Evolutionary conservation across 768 basidiomycete genomes (phyloP), one percentile per base, ranked within the genome.

Genomic region (Podaxis sp.): DNA sequence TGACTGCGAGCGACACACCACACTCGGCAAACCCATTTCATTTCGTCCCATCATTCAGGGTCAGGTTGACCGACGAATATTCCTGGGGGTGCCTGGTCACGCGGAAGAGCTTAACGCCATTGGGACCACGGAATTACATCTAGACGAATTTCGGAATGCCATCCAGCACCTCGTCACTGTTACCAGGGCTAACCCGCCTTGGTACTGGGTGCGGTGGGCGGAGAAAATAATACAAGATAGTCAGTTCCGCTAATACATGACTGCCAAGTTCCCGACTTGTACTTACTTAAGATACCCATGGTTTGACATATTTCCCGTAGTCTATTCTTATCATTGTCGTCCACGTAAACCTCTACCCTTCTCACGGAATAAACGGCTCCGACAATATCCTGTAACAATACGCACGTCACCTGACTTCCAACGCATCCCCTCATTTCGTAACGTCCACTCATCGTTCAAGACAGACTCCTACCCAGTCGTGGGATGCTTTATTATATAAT

Each of bases 181-280:
- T 22, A 55, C 30, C 36, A 55, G n/a, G 30, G 30, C 53, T 20
- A 55, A 55, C n/a, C 53, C 53, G 4, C 53, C 53, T n/a, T 55
- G 53, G 53, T 55, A 55, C 20, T 55, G 53, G 53, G 37, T 40
- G 33, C 17, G 54, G 13, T 40, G 37, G 54, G 54, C 37, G 5
- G 37, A 40, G 54, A 56, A 15, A 7, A 38, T 40, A 17, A n/a
- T 40, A 8, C 36, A 56, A 56, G 54, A 56, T 12, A 56, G 37
- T 20, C 7, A 40, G 24, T 56, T 37, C 24, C 54, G 54, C 10
- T 33, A 33, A 33, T 33, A 8, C 36, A 7, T 4, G 20, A 3
- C 22, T 41, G 30, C 8, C 33, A 6, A 6, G 10, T 41, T 41
- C 40, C 40, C 12, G 12, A 4, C 17, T 7, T 41, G 40, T 41